Evolutionary conservation across 2,329 filamentous ascomycete genomes (phyloP).

Genomic region (Aureobasidium namibiae): DNA sequence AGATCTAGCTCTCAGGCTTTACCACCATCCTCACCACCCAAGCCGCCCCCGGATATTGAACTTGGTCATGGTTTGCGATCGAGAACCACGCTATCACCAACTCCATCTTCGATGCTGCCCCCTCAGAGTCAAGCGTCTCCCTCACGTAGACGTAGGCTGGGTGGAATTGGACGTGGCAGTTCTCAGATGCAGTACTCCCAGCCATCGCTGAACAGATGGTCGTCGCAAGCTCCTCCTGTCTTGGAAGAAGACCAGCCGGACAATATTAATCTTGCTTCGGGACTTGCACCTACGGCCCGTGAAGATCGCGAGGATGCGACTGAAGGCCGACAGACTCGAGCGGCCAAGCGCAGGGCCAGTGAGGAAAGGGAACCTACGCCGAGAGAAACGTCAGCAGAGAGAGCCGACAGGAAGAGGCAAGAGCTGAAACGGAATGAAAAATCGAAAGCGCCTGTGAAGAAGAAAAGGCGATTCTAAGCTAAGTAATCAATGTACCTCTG

Average conservation of each 20-base stretch:
- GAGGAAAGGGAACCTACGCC: not conserved
- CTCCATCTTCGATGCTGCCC: not conserved
- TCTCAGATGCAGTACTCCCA: conserved; percentile 4
- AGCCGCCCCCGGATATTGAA: not conserved
- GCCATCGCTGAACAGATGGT: not conserved
- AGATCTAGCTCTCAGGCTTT: conserved; percentile 5
- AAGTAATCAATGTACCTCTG: not conserved
- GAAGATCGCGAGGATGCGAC: not conserved
- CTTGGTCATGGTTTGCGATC: not conserved
- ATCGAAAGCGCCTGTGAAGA: conserved; percentile 46
- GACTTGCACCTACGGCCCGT: not conserved
- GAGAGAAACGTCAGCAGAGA: conserved; percentile 41
- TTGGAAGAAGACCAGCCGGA: not conserved
- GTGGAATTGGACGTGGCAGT: conserved; percentile 3
- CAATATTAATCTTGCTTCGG: not conserved
- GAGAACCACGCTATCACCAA: not conserved
- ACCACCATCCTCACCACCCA: not conserved
- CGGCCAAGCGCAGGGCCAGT: not conserved
- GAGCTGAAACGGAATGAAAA: conserved; percentile 48
- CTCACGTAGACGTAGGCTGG: not conserved
- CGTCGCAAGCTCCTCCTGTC: not conserved
- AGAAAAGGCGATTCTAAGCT: conserved; percentile 47
- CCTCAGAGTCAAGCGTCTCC: conserved; percentile 1
- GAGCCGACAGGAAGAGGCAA: conserved; percentile 46
- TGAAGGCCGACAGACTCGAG: not conserved